Evolutionary conservation across 345 rosid genomes (phyloP).

Genomic region (Eucalyptus pumila): DNA sequence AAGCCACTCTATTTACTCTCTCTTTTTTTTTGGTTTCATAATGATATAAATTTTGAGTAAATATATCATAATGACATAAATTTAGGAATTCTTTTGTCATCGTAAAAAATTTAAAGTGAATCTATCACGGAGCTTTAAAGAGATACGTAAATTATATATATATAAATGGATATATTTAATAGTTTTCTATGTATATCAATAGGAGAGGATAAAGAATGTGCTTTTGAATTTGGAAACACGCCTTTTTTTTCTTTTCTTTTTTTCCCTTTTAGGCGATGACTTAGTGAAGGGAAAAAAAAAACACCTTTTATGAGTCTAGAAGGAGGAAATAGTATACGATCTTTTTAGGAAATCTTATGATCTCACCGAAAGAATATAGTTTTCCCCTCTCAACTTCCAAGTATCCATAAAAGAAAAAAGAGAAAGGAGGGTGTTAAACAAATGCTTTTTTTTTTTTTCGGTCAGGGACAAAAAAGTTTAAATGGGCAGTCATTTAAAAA

Average conservation of each 20-base stretch:
- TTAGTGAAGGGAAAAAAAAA: neutral
- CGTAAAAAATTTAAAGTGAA: no score
- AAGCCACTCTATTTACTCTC: neutral
- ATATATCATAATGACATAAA: no score
- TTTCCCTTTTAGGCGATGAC: neutral
- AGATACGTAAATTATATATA: no score
- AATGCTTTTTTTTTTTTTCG: rapidly evolving
- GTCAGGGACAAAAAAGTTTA: neutral
- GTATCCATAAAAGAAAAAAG: neutral
- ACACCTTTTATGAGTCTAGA: neutral
- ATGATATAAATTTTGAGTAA: no score
- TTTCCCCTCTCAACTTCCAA: neutral
- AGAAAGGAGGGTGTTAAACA: neutral
- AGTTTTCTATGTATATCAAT: rapidly evolving
- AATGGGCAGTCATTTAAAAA: neutral
- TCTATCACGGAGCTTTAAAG: rapidly evolving
- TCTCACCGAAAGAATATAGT: neutral
- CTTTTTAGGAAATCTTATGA: neutral
- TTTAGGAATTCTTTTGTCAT: rapidly evolving
- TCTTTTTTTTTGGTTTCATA: no score
- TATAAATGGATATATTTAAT: no score
- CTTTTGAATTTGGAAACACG: neutral
- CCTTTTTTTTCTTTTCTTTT: no score
- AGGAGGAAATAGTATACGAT: neutral
- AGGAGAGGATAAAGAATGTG: no score